Percentiles rank a stretch among this genome's conserved stretches.
Evolutionary conservation across 225 moss, liverwort and hornwort genomes (phyloP).

Genomic region (Neckera pumila): DNA sequence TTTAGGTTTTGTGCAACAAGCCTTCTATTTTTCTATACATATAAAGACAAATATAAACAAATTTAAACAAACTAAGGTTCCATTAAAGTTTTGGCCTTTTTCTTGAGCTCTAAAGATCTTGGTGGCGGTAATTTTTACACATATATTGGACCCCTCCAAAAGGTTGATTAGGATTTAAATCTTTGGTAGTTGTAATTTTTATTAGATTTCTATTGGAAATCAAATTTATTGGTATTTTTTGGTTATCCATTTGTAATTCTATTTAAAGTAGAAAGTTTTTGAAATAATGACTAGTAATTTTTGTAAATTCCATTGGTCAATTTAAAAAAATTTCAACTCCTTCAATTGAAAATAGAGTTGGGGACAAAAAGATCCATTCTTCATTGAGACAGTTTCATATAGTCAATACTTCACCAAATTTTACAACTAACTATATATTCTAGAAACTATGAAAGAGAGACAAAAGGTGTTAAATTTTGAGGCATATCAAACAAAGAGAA

Average conservation of each 20-base stretch:
- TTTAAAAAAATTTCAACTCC: neutral
- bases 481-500: no score
- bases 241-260: neutral
- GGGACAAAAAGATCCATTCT: no score
- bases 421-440: no score
- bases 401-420: no score
- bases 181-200: neutral
- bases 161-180: neutral
- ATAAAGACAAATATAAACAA: no score
- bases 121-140: accelerated
- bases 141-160: accelerated
- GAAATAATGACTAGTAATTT: neutral
- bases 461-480: no score
- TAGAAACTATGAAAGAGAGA: no score
- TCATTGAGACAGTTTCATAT: no score
- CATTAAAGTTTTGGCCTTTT: neutral
- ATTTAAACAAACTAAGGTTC: neutral
- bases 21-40: neutral
- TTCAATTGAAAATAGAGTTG: neutral
- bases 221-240: neutral
- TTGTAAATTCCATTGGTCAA: neutral
- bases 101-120: neutral
- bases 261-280: neutral
- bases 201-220: neutral
- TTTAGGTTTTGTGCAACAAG: neutral